Base-by-base conservation (phyloP, 306 rosid genomes). In the Rosa persica region DNA sequence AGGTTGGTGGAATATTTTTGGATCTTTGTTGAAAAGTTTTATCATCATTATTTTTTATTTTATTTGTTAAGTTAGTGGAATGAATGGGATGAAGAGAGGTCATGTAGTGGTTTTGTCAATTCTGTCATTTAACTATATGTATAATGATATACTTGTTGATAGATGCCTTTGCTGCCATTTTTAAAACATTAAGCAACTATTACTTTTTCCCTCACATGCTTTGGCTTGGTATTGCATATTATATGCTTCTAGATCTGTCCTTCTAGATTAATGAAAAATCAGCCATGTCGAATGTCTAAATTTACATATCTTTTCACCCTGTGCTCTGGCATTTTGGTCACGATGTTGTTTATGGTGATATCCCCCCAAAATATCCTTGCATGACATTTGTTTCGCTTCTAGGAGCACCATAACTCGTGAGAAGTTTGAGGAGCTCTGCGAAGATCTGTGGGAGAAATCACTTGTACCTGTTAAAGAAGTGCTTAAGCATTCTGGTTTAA, bases 331-430 rank as follows among this genome's bases (percentile, higher is more conserved):
- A 57, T 57, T 40, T 71, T 74, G 51, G 52, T 13, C 23, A 40
- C 13, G 67, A 11, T 49, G 55, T 42, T 23, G 55, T 23, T 46
- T 30, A 57, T 38, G 17, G 52, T 39, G 47, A 25, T 74, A 6
- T 40, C 27, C n/a, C 12, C 5, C 12, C 10, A 16, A 65, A 30
- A 25, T 54, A 54, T 42, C 34, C 65, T 54, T 30, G 58, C 73
- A 5, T 72, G 74, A 76, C 27, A 36, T 70, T 76, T 70, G 19
- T 74, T 76, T 73, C 74, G 73, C 49, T 52, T 81, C 44, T 62
- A 95, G 99, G 98, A 93, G 99, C 79, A 74, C 98, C 76, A 91
- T 95, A 83, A 86, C 97, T 42, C 97, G 99, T 30, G 96, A 93
- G 80, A 93, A 93, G 86, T 95, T 93, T 81, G 99, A 95, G 81